These are phyloP conservation scores for Dalbergia oliveri DNA, from an alignment of 306 rosid species.

Conservation along the genomic window DNA sequence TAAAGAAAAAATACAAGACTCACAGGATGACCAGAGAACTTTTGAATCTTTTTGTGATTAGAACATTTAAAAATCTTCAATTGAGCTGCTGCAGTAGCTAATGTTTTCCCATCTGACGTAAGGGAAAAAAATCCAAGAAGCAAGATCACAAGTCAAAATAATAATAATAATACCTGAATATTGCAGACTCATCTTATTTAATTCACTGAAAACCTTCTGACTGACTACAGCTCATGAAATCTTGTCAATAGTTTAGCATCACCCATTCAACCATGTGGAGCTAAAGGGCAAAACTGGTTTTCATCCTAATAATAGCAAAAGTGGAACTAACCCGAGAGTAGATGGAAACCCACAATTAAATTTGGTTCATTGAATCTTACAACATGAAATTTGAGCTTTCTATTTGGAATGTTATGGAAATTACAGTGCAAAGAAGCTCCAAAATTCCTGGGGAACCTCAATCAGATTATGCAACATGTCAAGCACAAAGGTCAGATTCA, in stretches of 20 bases:
- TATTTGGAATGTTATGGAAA: neutral
- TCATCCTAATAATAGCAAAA: slow-evolving; percentile 21
- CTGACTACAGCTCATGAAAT: slow-evolving; percentile 11
- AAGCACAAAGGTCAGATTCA: neutral
- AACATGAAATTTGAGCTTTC: slow-evolving; percentile 19
- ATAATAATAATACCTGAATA: slow-evolving; percentile 15
- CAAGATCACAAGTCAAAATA: slow-evolving; percentile 47
- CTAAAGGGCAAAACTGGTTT: slow-evolving; percentile 13
- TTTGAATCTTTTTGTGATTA: slow-evolving; percentile 76
- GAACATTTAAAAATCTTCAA: slow-evolving; percentile 77
- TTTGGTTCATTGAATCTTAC: slow-evolving; percentile 24
- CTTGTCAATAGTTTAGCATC: slow-evolving; percentile 15
- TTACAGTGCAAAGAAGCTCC: slow-evolving; percentile 24
- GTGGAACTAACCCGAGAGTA: neutral
- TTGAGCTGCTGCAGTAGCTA: slow-evolving; percentile 91
- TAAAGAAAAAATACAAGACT: slow-evolving; percentile 54
- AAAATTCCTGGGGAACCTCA: slow-evolving; percentile 15
- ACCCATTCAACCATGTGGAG: slow-evolving; percentile 21
- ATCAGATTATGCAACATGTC: slow-evolving; percentile 11
- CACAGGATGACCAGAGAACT: slow-evolving; percentile 97
- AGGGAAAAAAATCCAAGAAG: slow-evolving; percentile 37
- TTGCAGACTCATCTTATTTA: slow-evolving; percentile 39
- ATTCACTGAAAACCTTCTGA: slow-evolving; percentile 38
- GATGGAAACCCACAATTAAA: slow-evolving; percentile 20
- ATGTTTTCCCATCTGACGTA: slow-evolving; percentile 77